Conservation (phyloP, 225 moss, liverwort and hornwort species). For the Marchantia paleacea region DNA sequence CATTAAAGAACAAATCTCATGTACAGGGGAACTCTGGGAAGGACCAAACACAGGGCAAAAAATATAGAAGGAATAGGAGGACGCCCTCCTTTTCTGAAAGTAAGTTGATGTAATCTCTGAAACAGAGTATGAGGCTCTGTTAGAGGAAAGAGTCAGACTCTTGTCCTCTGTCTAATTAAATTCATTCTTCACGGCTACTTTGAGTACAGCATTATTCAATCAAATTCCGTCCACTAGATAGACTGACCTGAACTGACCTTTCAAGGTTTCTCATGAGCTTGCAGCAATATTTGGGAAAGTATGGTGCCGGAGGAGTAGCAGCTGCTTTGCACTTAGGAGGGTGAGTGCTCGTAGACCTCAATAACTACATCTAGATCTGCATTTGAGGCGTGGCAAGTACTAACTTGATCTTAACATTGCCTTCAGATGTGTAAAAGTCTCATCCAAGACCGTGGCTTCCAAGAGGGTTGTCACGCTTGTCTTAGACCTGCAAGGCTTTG, state of each 20-base stretch:
- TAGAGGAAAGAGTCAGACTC: too few relatives aligned
- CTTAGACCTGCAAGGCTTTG: constrained; percentile 39
- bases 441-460: constrained; percentile 41
- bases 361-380: background rate
- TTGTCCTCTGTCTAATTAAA: too few relatives aligned
- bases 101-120: constrained; percentile 4
- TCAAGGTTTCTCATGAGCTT: background rate
- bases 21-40: constrained; percentile 49
- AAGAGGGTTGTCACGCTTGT: constrained; percentile 46
- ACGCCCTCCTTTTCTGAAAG: constrained; percentile 48
- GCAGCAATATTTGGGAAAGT: constrained; percentile 55
- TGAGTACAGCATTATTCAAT: too few relatives aligned
- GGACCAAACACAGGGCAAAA: constrained; percentile 46
- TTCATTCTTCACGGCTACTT: too few relatives aligned
- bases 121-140: too few relatives aligned
- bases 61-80: constrained; percentile 45
- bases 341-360: constrained; percentile 1
- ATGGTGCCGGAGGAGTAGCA: constrained; percentile 61
- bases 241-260: too few relatives aligned
- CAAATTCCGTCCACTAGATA: too few relatives aligned
- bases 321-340: constrained; percentile 50
- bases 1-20: background rate
- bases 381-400: background rate
- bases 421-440: constrained; percentile 38
- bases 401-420: background rate